Evolutionary conservation across 352 stramenopile species (phyloP).

Genomic region (Phytophthora gonapodyides): DNA sequence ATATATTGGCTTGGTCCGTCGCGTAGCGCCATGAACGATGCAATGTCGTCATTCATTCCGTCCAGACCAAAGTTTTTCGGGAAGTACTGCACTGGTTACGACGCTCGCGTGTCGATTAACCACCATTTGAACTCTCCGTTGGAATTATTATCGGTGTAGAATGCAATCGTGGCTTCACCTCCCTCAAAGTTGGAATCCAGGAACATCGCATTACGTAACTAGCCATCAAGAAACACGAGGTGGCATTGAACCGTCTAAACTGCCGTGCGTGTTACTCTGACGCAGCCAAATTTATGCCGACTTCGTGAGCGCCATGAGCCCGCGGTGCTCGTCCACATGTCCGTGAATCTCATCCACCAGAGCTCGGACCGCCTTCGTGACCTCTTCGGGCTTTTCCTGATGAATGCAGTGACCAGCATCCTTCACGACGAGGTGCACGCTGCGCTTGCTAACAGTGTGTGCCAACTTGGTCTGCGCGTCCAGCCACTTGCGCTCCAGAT

Average conservation of each 20-base stretch:
- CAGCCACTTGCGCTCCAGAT: constrained; percentile 72
- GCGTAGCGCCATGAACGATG: constrained; percentile 1
- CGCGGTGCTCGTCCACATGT: constrained; percentile 26
- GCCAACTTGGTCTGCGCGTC: constrained; percentile 60
- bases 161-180: constrained; percentile 6
- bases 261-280: too few species aligned
- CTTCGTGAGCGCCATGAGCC: constrained; percentile 34
- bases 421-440: constrained; percentile 53
- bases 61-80: constrained; percentile 13
- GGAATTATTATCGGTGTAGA: constrained; percentile 15
- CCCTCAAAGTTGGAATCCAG: neutral
- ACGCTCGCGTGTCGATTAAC: constrained; percentile 12
- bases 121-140: constrained; percentile 6
- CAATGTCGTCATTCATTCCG: constrained; percentile 10
- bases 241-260: neutral
- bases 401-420: constrained; percentile 75
- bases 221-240: too few species aligned
- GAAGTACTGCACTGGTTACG: neutral
- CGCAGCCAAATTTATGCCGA: constrained; percentile 6
- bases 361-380: constrained; percentile 60
- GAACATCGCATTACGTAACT: too few species aligned
- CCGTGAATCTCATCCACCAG: constrained; percentile 53
- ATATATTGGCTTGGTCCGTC: too few species aligned
- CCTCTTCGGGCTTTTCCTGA: constrained; percentile 70
- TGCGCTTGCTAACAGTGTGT: constrained; percentile 44